Base-by-base conservation (phyloP, 139 green algal genomes). In the Trebouxia sp. region DNA sequence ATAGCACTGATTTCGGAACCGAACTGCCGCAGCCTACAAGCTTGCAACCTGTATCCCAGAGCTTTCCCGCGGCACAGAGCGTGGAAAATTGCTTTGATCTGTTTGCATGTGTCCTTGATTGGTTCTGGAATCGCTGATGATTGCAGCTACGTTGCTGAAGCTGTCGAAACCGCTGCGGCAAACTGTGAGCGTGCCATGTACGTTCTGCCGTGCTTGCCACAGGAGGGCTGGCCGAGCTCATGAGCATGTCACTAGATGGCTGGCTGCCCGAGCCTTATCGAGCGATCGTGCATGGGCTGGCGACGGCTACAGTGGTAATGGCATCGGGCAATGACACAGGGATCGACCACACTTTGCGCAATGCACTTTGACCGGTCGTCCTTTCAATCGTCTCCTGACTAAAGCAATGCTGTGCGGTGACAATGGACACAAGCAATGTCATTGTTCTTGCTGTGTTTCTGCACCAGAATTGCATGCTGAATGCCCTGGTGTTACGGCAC, bases 11-110 rank as follows among this genome's bases (percentile, higher is more conserved):
- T 10, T 82, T 66, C 0, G 97, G 97, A n/a, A 94, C 91, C 0
- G 87, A 90, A 50, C 89, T 94, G 6, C 97, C 97, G 10, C 91
- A 87, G 30, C 97, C 97, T 8, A 92, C 86, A 0, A 96, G 56
- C 43, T 65, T 80, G 43, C 80, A 84, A 6, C 80, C 80, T 41
- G 43, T 51, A 53, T 72, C 62, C 62, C 62, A 72, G 0, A 30
- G 62, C 62, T 72, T 42, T 28, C 62, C 62, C 12, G 62, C 62
- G 28, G 9, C 32, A 37, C 62, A 72, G 9, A 22, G 28, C 7
- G 43, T 35, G 14, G 14, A 30, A 14, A 5, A 0, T 7, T 24
- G 15, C 62, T 1, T 24, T 1, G n/a, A 24, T 30, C 32, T 72
- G 5, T 24, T 12, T 26, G 32, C 37, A 15, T 0, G 28, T 24